Conservation (phyloP, 1,139 yeast genomes). For the Nematodospora anomalae region DNA sequence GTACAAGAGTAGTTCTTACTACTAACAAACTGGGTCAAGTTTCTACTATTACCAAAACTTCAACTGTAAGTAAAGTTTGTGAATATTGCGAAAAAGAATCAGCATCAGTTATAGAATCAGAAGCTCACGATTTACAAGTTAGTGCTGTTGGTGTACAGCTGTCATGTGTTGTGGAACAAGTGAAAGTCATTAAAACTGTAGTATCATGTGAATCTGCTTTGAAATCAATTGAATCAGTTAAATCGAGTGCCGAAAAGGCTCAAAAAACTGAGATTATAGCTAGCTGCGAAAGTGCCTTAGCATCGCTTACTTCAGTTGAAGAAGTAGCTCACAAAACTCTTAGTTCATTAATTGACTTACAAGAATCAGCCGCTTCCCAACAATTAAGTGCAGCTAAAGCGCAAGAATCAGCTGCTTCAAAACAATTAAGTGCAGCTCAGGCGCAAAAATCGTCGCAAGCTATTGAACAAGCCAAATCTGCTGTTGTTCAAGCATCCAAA, state of each 20-base stretch:
- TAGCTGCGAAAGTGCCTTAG: conserved; percentile 10
- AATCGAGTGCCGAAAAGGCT: conserved; percentile 11
- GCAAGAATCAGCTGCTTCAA: conserved; percentile 14
- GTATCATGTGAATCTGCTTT: conserved; percentile 16
- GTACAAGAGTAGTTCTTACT: conserved; percentile 4
- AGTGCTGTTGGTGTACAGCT: conserved; percentile 11
- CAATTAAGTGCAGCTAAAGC: conserved; percentile 8
- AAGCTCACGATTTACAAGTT: conserved; percentile 7
- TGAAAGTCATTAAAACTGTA: conserved; percentile 10
- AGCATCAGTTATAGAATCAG: conserved; percentile 10
- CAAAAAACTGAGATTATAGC: conserved; percentile 9
- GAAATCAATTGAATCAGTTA: conserved; percentile 12
- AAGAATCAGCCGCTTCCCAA: conserved; percentile 9
- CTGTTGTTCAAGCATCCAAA: conserved; percentile 10
- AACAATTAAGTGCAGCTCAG: conserved; percentile 11
- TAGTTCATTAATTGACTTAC: conserved; percentile 6
- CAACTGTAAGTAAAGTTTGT: conserved; percentile 6
- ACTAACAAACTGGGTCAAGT: conserved; percentile 8
- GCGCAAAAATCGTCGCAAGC: conserved; percentile 9
- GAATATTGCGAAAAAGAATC: conserved; percentile 10
- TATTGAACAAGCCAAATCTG: conserved; percentile 9
- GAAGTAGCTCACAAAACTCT: conserved; percentile 9
- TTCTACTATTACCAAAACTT: conserved; percentile 4
- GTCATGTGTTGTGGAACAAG: conserved; percentile 8
- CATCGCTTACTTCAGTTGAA: conserved; percentile 9